phyloP scores from a whole-genome alignment of 2,329 filamentous ascomycete species.

The Phyllosticta ampelicida region DNA sequence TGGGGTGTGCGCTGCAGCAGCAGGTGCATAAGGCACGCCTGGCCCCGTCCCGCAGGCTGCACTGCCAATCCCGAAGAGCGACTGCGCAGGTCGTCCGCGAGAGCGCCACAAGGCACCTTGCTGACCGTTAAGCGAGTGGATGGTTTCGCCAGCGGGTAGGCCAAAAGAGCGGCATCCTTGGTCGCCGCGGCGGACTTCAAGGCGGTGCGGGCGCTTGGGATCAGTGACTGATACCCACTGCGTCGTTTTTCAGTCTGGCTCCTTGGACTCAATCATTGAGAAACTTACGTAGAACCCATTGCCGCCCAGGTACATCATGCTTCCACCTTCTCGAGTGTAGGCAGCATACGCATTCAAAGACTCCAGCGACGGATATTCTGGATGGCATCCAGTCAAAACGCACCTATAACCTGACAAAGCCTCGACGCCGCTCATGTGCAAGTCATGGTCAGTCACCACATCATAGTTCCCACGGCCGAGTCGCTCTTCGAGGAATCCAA shows the following conservation, averaged over 20 bases:
- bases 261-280: neutral
- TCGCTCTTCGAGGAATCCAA: conserved; percentile 25
- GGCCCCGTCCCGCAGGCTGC: conserved; percentile 22
- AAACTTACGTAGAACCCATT: conserved; percentile 25
- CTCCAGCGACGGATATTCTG: conserved; percentile 24
- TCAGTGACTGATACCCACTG: conserved; percentile 18
- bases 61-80: conserved; percentile 22
- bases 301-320: conserved; percentile 30
- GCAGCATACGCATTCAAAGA: conserved; percentile 20
- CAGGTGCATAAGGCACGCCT: conserved; percentile 18
- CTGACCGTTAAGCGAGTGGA: conserved; percentile 20
- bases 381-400: conserved; percentile 25
- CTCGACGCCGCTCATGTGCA: conserved; percentile 17
- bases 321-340: conserved; percentile 22
- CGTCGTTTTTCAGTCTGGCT: neutral
- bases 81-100: conserved; percentile 21
- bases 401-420: conserved; percentile 16
- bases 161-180: conserved; percentile 22
- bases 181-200: conserved; percentile 27
- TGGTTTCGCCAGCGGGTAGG: conserved; percentile 21
- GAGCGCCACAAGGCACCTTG: conserved; percentile 26
- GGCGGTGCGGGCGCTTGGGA: conserved; percentile 18
- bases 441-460: conserved; percentile 28
- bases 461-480: conserved; percentile 23
- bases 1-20: neutral